Conservation (phyloP, 1,139 yeast genomes). For the Nakaseomyces kungkrabaensis region DNA sequence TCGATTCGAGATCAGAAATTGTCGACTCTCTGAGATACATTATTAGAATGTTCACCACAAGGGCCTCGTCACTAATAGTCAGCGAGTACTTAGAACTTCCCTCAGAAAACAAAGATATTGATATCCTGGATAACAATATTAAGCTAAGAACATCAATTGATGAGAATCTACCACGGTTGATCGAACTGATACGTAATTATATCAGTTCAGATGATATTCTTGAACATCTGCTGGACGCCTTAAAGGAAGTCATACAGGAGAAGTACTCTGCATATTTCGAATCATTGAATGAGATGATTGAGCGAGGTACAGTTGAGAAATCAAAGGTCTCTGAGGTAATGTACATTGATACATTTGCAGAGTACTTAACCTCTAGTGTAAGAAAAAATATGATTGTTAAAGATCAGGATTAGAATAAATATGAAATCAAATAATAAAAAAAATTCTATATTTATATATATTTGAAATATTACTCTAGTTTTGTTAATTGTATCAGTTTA, state of each 20-base stretch:
- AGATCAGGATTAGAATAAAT: background rate
- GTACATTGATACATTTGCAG: conserved; percentile 20
- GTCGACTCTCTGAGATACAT: conserved; percentile 62
- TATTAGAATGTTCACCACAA: conserved; percentile 52
- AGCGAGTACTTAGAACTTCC: conserved; percentile 16
- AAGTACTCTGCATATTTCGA: conserved; percentile 39
- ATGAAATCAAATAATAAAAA: background rate
- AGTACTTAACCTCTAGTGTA: conserved; percentile 7
- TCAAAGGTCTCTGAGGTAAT: conserved; percentile 17
- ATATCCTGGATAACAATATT: conserved; percentile 12
- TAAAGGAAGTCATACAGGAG: conserved; percentile 45
- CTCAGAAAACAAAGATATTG: conserved; percentile 2
- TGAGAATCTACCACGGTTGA: conserved; percentile 45
- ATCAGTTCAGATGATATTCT: conserved; percentile 39
- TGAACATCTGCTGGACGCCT: conserved; percentile 45
- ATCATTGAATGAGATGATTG: conserved; percentile 18
- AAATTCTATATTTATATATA: no score
- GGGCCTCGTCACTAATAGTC: conserved; percentile 32
- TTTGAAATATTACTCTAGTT: background rate
- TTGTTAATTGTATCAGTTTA: no score
- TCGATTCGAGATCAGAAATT: conserved; percentile 73
- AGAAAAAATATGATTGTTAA: background rate
- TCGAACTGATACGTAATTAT: conserved; percentile 39
- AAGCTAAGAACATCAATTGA: conserved; percentile 42
- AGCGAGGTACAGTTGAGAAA: conserved; percentile 23